These are phyloP conservation scores for Apiospora aurea DNA, from an alignment of 2,329 filamentous ascomycete genomes.

Conservation along the genomic window DNA sequence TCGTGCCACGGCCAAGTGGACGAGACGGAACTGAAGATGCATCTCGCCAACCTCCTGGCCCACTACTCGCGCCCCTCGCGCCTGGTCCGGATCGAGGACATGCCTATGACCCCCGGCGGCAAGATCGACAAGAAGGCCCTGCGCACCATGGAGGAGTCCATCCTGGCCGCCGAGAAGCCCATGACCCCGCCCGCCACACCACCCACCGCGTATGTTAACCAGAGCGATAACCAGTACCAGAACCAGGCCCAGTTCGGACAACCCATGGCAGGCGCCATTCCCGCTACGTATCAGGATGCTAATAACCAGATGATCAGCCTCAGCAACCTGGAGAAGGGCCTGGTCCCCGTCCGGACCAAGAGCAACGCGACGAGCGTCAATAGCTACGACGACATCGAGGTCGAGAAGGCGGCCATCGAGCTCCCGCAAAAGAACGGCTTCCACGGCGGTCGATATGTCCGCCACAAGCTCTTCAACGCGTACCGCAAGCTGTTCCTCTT, in stretches of 20 bases:
- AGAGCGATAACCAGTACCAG: background rate
- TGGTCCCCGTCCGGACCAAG: background rate
- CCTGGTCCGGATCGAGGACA: background rate
- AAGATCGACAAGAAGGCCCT: constrained; percentile 23
- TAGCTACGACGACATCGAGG: constrained; percentile 18
- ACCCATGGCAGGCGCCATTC: too few relatives aligned
- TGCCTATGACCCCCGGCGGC: constrained; percentile 21
- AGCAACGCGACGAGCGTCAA: background rate
- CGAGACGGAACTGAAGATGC: constrained; percentile 1
- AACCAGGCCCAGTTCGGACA: background rate
- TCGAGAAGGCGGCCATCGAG: constrained; percentile 20
- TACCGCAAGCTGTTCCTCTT: constrained; percentile 26
- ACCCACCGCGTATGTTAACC: constrained; percentile 10
- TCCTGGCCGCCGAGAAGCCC: background rate
- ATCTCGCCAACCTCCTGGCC: background rate
- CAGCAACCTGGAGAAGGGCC: constrained; percentile 18
- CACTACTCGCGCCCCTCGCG: constrained; percentile 17
- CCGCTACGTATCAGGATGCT: background rate
- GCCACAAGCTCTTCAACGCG: constrained; percentile 24
- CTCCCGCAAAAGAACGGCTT: constrained; percentile 23
- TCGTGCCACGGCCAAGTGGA: constrained; percentile 15
- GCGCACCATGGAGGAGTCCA: background rate
- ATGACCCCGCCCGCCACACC: background rate
- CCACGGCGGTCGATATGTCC: constrained; percentile 18
- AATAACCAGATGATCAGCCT: background rate